Evolutionary conservation across 495 filamentous ascomycete species (phyloP).

Genomic region (Talaromyces proteolyticus): DNA sequence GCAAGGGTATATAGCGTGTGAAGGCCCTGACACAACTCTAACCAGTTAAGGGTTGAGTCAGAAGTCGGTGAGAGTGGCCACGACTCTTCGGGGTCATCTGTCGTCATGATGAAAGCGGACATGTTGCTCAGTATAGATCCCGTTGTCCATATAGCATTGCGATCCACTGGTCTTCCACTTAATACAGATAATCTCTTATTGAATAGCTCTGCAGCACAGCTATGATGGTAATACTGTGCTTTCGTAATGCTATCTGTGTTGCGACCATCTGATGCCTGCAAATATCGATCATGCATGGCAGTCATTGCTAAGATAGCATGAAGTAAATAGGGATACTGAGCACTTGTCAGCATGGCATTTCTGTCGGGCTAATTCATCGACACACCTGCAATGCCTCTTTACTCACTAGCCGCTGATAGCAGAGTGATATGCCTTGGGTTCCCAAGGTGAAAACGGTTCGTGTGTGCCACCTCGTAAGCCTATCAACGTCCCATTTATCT

Average conservation of each 20-base stretch:
- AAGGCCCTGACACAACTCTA: constrained; percentile 14
- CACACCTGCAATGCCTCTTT: background rate
- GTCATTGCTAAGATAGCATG: constrained; percentile 29
- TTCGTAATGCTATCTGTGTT: constrained; percentile 5
- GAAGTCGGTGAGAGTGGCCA: constrained; percentile 27
- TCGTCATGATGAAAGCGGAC: constrained; percentile 22
- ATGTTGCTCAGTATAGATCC: constrained; percentile 29
- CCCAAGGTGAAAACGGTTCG: constrained; percentile 1
- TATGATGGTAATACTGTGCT: constrained; percentile 27
- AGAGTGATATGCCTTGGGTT: background rate
- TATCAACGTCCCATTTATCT: background rate
- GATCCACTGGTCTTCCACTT: constrained; percentile 20
- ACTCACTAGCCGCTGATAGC: background rate
- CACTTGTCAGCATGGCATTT: background rate
- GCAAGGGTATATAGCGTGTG: background rate
- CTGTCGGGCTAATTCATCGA: background rate
- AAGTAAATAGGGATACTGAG: constrained; percentile 34
- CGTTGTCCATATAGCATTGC: constrained; percentile 33
- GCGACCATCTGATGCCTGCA: background rate
- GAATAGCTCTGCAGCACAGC: constrained; percentile 22
- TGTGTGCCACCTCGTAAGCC: background rate
- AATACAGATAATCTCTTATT: constrained; percentile 18
- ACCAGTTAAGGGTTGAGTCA: constrained; percentile 23
- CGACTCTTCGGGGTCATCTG: constrained; percentile 10
- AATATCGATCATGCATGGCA: constrained; percentile 30